A percentile compares a stretch with the other conserved stretches of the same genome.
phyloP scores from a whole-genome alignment of 805 yeast genomes.

The Kodamaea nitidulidarum region DNA sequence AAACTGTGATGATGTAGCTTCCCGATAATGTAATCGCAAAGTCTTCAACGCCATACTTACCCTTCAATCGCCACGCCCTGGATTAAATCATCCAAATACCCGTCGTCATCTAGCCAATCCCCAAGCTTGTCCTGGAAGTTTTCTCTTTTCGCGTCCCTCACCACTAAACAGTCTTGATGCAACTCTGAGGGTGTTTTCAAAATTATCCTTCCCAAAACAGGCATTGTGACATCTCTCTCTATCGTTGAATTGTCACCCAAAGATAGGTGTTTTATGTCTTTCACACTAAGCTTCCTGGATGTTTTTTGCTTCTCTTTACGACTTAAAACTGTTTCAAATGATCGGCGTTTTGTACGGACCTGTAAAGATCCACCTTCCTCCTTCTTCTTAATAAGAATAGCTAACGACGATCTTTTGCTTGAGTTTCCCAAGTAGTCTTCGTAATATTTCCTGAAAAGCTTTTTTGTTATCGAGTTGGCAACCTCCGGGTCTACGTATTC shows the following conservation, averaged over 20 bases:
- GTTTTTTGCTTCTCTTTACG: too few relatives aligned
- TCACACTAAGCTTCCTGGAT: background rate
- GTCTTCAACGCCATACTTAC: background rate
- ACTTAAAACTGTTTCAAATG: too few relatives aligned
- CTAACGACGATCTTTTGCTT: constrained; percentile 10
- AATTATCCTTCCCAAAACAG: background rate
- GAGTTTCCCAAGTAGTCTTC: background rate
- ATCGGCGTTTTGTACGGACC: too few relatives aligned
- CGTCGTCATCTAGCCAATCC: background rate
- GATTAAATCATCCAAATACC: background rate
- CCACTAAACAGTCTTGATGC: background rate
- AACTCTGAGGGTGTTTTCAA: background rate
- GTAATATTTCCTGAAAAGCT: constrained; percentile 12
- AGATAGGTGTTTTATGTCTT: background rate
- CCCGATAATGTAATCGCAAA: too few relatives aligned
- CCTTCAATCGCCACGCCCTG: background rate
- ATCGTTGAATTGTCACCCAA: background rate
- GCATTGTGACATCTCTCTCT: background rate
- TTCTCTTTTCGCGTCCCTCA: background rate
- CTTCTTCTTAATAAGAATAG: constrained; percentile 11
- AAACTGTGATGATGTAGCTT: too few relatives aligned
- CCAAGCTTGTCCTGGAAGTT: background rate
- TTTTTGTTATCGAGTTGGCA: constrained; percentile 28
- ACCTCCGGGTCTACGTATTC: constrained; percentile 31
- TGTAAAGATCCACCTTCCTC: background rate